These are phyloP conservation scores for Elsinoe arachidis DNA, from an alignment of 2,329 filamentous ascomycete genomes.

Conservation along the genomic window DNA sequence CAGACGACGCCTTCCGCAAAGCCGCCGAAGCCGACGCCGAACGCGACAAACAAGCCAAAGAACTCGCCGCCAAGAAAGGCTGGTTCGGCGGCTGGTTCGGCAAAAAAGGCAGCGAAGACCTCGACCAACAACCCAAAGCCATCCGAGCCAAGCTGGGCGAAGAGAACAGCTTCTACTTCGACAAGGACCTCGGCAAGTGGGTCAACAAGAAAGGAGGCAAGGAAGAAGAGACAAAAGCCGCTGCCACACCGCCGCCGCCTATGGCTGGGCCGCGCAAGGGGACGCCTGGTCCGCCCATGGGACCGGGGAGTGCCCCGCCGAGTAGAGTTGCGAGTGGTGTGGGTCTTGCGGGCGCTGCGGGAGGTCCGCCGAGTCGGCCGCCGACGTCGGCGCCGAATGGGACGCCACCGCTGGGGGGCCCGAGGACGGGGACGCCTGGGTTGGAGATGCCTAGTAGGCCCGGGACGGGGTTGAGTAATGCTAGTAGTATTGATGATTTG, in stretches of 20 bases:
- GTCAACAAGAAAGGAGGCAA: slow-evolving; percentile 82
- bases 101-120: slow-evolving; percentile 48
- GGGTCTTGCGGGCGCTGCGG: slow-evolving; percentile 15
- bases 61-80: slow-evolving; percentile 50
- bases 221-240: slow-evolving; percentile 49
- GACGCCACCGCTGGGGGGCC: slow-evolving; percentile 26
- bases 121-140: slow-evolving; percentile 43
- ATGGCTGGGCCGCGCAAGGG: slow-evolving; percentile 11
- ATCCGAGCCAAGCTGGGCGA: slow-evolving; percentile 92
- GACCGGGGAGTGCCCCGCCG: slow-evolving; percentile 19
- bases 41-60: slow-evolving; percentile 48
- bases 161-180: slow-evolving; percentile 85
- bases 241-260: slow-evolving; percentile 62
- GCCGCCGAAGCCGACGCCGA: slow-evolving; percentile 67
- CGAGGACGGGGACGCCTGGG: slow-evolving; percentile 20
- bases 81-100: slow-evolving; percentile 77
- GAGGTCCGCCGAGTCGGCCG: slow-evolving; percentile 24
- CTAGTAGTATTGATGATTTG: slow-evolving; percentile 91
- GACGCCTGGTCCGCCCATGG: slow-evolving; percentile 9
- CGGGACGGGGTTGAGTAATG: slow-evolving; percentile 74
- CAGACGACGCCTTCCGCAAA: slow-evolving; percentile 76
- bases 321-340: slow-evolving; percentile 21
- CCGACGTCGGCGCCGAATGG: slow-evolving; percentile 23
- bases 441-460: slow-evolving; percentile 57
- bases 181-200: slow-evolving; percentile 95